Evolutionary conservation across 2,329 filamentous ascomycete species (phyloP), one percentile per base, ranked within the genome.

Genomic region (Nothopassalora personata): DNA sequence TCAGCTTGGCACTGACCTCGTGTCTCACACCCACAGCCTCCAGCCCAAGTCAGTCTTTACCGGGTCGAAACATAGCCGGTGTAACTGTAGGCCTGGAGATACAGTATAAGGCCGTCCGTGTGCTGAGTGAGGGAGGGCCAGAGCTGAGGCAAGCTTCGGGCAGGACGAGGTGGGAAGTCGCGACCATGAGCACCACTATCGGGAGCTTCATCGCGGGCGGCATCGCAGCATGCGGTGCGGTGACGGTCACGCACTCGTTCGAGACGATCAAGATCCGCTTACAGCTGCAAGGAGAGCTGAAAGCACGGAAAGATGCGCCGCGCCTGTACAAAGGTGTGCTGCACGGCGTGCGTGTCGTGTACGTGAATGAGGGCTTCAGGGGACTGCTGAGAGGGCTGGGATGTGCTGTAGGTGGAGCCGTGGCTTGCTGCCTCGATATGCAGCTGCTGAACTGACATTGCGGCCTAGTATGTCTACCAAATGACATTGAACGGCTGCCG

Each of bases 221-320:
- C 73, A 89, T 99, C 72, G 94, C 94, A 72, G 94, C 94, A 66
- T 97, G 93, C 78, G 94, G 94, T 72, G 94, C 94, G 65, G 94
- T 99, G 59, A 97, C 93, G 45, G 92, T 95, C 66, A 97, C 94
- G 53, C 94, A 99, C 77, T 92, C 92, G 58, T 97, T 97, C 79
- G 94, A 99, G 78, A 97, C 93, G 11, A 91, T 99, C 74, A 99
- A 99, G 84, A 97, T 97, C 73, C 89, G 91, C 70, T 86, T 99
- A 83, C 94, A 99, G 79, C 77, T 99, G 57, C 94, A 99, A 76
- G 94, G 94, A 75, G 94, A 99, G 76, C 84, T 99, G 57, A 91
- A 97, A 72, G 81, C 87, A 59, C 96, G 92, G 73, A 86, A 86
- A 67, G 86, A 91, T 72, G 90, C 93, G 59, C 88, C 89, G 66